Base-by-base conservation (phyloP, 768 basidiomycete genomes). In the Kockovaella imperatae region DNA sequence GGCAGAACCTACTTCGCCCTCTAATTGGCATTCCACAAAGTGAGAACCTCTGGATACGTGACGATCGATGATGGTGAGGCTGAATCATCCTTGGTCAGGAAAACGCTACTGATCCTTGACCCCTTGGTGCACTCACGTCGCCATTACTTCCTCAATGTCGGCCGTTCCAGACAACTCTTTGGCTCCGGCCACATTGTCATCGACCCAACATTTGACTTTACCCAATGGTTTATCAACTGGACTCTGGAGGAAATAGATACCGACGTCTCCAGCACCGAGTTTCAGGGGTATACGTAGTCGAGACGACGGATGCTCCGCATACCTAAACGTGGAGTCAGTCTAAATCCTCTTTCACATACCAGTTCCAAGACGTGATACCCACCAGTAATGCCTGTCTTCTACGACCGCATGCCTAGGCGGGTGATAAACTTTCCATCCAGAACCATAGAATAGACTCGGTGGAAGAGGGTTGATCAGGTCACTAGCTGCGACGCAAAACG, bases 401-500 rank as follows among this genome's bases (percentile, higher is more conserved):
- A 79, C 61, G 67, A 70, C 62, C 24, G 39, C 75, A 68, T 42
- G 51, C 49, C 77, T 72, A 1, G 77, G 69, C 0, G 85, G 87
- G 69, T 90, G 87, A 62, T 78, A 79, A 0, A 79, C 79, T 52
- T 78, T 76, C 93, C 93, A 99, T 5, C 95, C 95, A 0, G 84
- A 83, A 25, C 90, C 95, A 53, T 84, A 86, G 75, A 97, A 97
- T 58, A 96, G 73, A 25, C 86, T 87, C 0, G 83, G 81, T n/a
- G 93, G 93, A 0, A 97, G 77, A 1, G 95, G 95, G 73, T 97
- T 96, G 71, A 99, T 87, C 43, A 97, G 77, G 69, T 99, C 91
- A 71, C 96, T 93, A n/a, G 95, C 95, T 18, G 83, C 84, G 0
- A 87, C 89, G 70, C 95, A 97, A 74, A 78, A 89, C 5, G 93